Conservation (phyloP, 176 grass and related monocot species). For the Juncus inflexus region DNA sequence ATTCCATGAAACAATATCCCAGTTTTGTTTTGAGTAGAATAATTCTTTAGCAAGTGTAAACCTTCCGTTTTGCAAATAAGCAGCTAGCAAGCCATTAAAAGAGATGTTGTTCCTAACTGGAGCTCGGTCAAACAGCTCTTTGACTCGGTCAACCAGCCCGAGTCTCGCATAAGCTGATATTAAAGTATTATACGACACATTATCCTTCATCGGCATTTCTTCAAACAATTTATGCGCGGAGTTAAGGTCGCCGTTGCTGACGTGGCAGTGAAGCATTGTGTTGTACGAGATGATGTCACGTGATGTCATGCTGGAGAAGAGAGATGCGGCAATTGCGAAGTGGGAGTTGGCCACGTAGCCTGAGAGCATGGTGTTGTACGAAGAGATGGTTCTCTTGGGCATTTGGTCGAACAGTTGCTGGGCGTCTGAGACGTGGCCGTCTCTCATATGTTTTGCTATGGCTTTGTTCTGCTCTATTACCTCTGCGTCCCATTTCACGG, state of each 20-base stretch:
- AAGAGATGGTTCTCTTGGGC: conserved; percentile 58
- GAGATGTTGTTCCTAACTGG: conserved; percentile 64
- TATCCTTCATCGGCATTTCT: conserved; percentile 62
- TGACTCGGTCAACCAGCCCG: conserved; percentile 54
- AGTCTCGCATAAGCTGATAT: conserved; percentile 71
- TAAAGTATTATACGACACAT: conserved; percentile 70
- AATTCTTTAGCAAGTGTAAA: conserved; percentile 47
- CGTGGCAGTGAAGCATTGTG: conserved; percentile 59
- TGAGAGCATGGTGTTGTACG: conserved; percentile 85
- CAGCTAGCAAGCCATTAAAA: conserved; percentile 79
- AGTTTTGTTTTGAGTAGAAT: conserved; percentile 60
- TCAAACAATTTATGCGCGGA: conserved; percentile 64
- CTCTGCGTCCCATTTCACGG: conserved; percentile 31
- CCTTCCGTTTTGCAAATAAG: conserved; percentile 63
- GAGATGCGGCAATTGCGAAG: conserved; percentile 36
- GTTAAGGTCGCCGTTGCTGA: conserved; percentile 39
- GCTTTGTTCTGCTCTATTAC: conserved; percentile 67
- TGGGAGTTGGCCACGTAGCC: conserved; percentile 67
- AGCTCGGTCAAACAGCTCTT: conserved; percentile 64
- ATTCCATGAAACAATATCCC: conserved; percentile 93
- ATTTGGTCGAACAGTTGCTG: conserved; percentile 61
- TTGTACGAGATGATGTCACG: conserved; percentile 81
- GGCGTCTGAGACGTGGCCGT: conserved; percentile 43
- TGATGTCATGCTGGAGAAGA: conserved; percentile 54
- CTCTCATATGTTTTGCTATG: conserved; percentile 66